A percentile compares a stretch with the other conserved stretches of the same genome.
Conservation (phyloP, 1,139 yeast species). For the Yamadazyma epiphylla region DNA sequence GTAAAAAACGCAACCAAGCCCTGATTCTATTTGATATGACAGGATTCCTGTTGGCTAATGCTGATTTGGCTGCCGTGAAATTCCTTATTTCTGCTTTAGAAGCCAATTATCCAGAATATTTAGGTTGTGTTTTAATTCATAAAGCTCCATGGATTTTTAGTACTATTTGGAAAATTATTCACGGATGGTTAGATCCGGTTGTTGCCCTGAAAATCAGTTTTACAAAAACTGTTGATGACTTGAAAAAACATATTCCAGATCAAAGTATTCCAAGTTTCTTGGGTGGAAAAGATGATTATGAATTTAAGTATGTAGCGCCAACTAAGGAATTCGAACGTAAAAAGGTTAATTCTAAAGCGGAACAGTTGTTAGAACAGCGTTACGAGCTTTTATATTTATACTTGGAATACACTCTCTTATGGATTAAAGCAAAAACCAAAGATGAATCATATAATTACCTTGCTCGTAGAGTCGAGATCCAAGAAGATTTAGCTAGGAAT, state of each 20-base stretch:
- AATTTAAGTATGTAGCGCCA: slow-evolving; percentile 56
- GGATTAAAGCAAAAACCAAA: slow-evolving; percentile 56
- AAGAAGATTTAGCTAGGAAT: slow-evolving; percentile 48
- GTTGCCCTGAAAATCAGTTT: slow-evolving; percentile 79
- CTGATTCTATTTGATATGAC: slow-evolving; percentile 72
- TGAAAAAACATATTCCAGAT: slow-evolving; percentile 51
- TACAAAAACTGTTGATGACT: slow-evolving; percentile 58
- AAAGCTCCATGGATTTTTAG: slow-evolving; percentile 90
- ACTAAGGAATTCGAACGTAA: slow-evolving; percentile 15
- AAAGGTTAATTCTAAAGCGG: slow-evolving; percentile 23
- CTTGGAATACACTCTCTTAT: slow-evolving; percentile 53
- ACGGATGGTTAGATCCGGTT: slow-evolving; percentile 85
- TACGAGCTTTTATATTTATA: slow-evolving; percentile 42
- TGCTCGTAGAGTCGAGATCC: slow-evolving; percentile 46
- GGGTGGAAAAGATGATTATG: slow-evolving; percentile 63
- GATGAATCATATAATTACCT: slow-evolving; percentile 40
- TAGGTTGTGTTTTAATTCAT: slow-evolving; percentile 73
- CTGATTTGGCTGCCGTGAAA: slow-evolving; percentile 81
- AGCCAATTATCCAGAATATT: slow-evolving; percentile 83
- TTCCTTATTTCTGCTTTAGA: slow-evolving; percentile 76
- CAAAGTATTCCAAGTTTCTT: slow-evolving; percentile 55
- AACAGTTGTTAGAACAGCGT: slow-evolving; percentile 35
- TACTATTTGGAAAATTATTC: slow-evolving; percentile 81
- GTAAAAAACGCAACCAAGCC: slow-evolving; percentile 67
- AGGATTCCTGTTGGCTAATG: slow-evolving; percentile 72